Percentiles rank a stretch among this genome's conserved stretches.
Conservation (phyloP, 331 rosid species). For the Stylosanthes scabra region DNA sequence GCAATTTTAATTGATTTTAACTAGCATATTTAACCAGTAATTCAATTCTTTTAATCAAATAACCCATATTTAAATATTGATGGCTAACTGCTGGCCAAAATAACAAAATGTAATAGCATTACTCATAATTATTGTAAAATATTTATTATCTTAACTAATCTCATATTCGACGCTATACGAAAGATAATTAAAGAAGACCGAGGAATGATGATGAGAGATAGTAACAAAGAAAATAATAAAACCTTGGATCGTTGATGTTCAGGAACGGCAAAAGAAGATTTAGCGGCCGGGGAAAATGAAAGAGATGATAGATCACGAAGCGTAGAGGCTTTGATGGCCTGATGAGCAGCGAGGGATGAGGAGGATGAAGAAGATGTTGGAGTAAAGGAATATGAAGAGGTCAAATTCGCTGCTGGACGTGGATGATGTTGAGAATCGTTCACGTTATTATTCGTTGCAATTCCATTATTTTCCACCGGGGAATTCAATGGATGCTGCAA, state of each 20-base stretch:
- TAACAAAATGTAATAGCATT: too few species aligned
- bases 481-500: constrained; percentile 23
- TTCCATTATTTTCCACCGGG: neutral
- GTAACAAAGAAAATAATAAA: neutral
- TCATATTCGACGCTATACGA: too few species aligned
- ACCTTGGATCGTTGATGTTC: constrained; percentile 73
- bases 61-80: too few species aligned
- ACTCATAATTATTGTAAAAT: too few species aligned
- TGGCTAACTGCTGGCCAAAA: too few species aligned
- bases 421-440: neutral
- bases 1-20: too few species aligned
- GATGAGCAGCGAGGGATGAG: constrained; percentile 73
- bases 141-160: too few species aligned
- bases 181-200: too few species aligned
- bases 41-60: too few species aligned
- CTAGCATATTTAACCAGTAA: too few species aligned
- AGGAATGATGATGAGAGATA: neutral
- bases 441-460: neutral
- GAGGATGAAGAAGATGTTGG: constrained; percentile 51
- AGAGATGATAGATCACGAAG: constrained; percentile 61
- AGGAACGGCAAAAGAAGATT: constrained; percentile 26
- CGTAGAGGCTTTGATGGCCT: constrained; percentile 84
- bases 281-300: constrained; percentile 40
- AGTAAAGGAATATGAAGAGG: constrained; percentile 43
- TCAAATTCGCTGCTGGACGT: neutral